Conservation (phyloP, 148 eudicot species). For the Camellia lanceoleosa region DNA sequence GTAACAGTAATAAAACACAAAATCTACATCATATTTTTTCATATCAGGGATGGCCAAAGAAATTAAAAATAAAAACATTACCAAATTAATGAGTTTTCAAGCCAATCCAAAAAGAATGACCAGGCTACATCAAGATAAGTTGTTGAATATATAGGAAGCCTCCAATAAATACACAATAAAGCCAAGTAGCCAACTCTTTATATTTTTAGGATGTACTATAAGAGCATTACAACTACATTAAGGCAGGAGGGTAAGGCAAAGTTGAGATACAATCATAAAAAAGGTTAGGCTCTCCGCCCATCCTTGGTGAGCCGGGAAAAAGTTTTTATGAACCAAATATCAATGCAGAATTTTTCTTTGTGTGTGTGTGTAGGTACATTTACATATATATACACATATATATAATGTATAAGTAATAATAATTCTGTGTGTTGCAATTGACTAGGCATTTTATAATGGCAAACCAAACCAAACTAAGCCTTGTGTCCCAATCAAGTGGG, state of each 20-base stretch:
- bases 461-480: too few species aligned
- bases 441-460: background rate
- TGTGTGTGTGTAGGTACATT: background rate
- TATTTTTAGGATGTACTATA: background rate
- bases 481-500: too few species aligned
- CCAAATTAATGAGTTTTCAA: background rate
- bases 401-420: background rate
- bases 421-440: background rate
- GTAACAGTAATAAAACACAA: background rate
- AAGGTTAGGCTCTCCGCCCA: conserved; percentile 8
- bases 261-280: background rate
- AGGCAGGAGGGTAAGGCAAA: background rate
- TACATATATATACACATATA: background rate
- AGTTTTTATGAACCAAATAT: background rate
- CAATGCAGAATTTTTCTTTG: background rate
- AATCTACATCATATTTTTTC: background rate
- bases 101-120: background rate
- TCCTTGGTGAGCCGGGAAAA: background rate
- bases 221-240: background rate
- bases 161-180: background rate
- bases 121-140: background rate
- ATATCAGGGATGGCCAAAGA: background rate
- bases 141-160: background rate
- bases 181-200: background rate
- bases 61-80: background rate